phyloP scores from a whole-genome alignment of 352 stramenopile genomes.

The Phytophthora rubi region DNA sequence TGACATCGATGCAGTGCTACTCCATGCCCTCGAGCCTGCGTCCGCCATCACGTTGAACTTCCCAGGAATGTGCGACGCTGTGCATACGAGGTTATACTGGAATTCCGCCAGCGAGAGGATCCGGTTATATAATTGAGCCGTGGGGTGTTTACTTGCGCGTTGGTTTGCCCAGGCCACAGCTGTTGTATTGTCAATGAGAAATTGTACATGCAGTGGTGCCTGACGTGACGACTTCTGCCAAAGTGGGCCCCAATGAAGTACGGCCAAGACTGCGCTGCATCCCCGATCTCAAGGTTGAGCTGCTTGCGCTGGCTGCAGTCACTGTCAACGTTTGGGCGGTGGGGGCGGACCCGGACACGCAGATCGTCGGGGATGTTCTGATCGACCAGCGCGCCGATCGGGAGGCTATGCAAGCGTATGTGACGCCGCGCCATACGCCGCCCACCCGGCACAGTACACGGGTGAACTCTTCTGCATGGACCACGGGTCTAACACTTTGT shows the following conservation, averaged over 20 bases:
- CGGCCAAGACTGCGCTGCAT: background rate
- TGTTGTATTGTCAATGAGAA: constrained; percentile 25
- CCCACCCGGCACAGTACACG: too few relatives aligned
- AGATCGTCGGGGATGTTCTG: too few relatives aligned
- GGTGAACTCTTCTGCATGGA: too few relatives aligned
- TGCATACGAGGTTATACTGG: constrained; percentile 20
- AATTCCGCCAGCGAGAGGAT: constrained; percentile 28
- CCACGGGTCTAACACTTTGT: too few relatives aligned
- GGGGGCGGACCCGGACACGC: too few relatives aligned
- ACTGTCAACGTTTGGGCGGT: too few relatives aligned
- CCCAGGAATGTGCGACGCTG: constrained; percentile 27
- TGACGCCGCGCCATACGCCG: too few relatives aligned
- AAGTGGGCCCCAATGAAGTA: constrained; percentile 10
- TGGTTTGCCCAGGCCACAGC: constrained; percentile 15
- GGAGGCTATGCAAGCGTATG: too few relatives aligned
- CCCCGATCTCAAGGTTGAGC: too few relatives aligned
- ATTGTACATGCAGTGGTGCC: background rate
- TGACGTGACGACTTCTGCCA: background rate
- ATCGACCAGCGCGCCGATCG: too few relatives aligned
- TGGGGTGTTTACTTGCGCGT: background rate
- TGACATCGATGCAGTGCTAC: background rate
- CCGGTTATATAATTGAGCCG: constrained; percentile 14
- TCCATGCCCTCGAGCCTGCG: constrained; percentile 26
- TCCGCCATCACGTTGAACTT: constrained; percentile 24
- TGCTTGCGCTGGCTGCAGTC: too few relatives aligned